Evolutionary conservation across 441 rosid genomes (phyloP), one percentile per base, ranked within the genome.

Genomic region (Populus hybrid): DNA sequence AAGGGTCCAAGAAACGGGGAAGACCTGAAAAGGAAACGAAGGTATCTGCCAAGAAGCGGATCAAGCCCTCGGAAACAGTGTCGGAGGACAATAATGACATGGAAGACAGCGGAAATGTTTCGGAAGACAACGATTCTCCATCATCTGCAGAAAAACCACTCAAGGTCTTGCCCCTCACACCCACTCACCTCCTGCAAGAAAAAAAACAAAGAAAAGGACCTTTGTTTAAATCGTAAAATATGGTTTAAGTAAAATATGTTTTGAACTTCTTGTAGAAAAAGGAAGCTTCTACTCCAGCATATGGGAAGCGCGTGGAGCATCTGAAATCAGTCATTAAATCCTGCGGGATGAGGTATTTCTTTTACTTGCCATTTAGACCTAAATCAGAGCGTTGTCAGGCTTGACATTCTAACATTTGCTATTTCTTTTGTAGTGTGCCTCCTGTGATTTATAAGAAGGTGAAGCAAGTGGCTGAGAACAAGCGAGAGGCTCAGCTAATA

Each of bases 281-380:
- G 87, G 95, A 91, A 80, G 84, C 87, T 80, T 72, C 86, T 23
- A 85, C 88, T 45, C 85, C 94, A 23, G 83, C 79, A 69, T 92
- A 93, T 73, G 98, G 97, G 64, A 95, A 87, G 82, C 87, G 71
- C 0, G 99, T 95, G 81, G 98, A 93, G 85, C 90, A 89, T 79
- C 90, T 95, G 10, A 95, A 89, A 87, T 88, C 95, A 75, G 80
- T 93, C 69, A 91, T 93, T 72, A 95, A 92, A 85, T 88, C 93
- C 68, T 93, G 97, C 63, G 98, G 90, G 72, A 89, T 92, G 92
- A 89, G 97, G 97, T 95, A 75, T 64, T 73, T 20, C 31, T 78
- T 78, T 79, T 69, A 74, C 78, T 70, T 20, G 2, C 64, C 31
- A 68, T 63, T 40, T 76, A 21, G 64, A 65, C 64, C 70, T 69